Conservation (phyloP, 495 filamentous ascomycete genomes). For the Hypoxylon intermedium region DNA sequence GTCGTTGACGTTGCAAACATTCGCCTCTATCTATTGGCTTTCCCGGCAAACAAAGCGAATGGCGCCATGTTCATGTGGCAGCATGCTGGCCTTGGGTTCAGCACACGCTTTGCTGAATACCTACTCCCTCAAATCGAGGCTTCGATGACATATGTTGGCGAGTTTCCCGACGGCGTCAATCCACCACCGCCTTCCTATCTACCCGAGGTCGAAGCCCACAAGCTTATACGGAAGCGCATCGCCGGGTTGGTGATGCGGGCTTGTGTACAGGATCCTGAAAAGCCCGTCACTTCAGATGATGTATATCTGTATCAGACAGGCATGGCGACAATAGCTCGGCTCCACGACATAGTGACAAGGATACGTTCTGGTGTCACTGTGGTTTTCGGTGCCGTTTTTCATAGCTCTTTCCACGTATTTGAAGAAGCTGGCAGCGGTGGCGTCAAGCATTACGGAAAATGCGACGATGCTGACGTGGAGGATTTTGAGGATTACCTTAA, state of each 20-base stretch:
- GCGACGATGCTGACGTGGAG: conserved; percentile 46
- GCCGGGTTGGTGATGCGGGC: conserved; percentile 42
- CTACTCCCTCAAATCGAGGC: too few relatives aligned
- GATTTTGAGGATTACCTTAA: conserved; percentile 45
- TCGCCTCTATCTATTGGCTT: too few relatives aligned
- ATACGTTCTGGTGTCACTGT: conserved; percentile 33
- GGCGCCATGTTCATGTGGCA: too few relatives aligned
- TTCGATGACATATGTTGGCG: too few relatives aligned
- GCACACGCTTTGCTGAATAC: neutral
- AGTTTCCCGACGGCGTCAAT: neutral
- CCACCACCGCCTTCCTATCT: conserved; percentile 32
- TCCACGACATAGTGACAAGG: conserved; percentile 29
- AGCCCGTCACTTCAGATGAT: conserved; percentile 39
- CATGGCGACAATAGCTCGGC: conserved; percentile 51
- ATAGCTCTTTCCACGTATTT: conserved; percentile 41
- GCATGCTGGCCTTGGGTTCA: too few relatives aligned
- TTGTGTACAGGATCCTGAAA: conserved; percentile 19
- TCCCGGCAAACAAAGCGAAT: too few relatives aligned
- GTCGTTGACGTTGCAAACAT: too few relatives aligned
- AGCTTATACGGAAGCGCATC: conserved; percentile 43
- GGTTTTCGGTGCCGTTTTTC: conserved; percentile 49
- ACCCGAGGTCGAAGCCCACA: conserved; percentile 36
- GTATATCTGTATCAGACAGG: conserved; percentile 56
- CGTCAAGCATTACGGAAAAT: conserved; percentile 49
- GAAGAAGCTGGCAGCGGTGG: conserved; percentile 38